A percentile compares a stretch with the other conserved stretches of the same genome.
These are phyloP conservation scores for Mortierella sp. DNA, from an alignment of 371 early-diverging fungal species.

Conservation along the genomic window DNA sequence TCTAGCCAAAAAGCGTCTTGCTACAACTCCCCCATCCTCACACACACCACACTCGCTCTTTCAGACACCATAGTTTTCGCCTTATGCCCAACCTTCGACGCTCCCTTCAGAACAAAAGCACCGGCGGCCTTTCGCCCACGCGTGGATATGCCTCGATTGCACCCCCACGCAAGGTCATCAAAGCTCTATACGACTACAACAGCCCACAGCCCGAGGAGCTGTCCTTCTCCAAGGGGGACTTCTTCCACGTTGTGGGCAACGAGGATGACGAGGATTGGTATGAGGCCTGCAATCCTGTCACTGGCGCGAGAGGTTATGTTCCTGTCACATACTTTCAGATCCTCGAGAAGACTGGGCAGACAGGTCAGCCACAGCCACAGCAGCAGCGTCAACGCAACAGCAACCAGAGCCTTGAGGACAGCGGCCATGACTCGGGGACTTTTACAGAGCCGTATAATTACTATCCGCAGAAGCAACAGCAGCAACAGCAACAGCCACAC, in stretches of 20 bases:
- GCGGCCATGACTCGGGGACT: conserved; percentile 43
- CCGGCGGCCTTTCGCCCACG: conserved; percentile 35
- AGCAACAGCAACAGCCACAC: conserved; percentile 17
- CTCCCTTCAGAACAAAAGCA: conserved; percentile 36
- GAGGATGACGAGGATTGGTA: conserved; percentile 82
- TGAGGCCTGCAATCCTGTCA: conserved; percentile 86
- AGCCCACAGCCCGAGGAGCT: conserved; percentile 76
- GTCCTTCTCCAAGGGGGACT: conserved; percentile 86
- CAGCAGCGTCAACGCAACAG: conserved; percentile 25
- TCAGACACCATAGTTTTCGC: not conserved
- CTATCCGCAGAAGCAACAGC: conserved; percentile 4
- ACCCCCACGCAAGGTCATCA: conserved; percentile 89
- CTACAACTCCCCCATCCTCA: not conserved
- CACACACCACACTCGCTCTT: not conserved
- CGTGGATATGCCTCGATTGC: conserved; percentile 28
- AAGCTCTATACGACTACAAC: conserved; percentile 79
- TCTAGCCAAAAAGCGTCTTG: too few relatives aligned
- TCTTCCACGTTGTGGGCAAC: conserved; percentile 88
- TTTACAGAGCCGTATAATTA: conserved; percentile 35
- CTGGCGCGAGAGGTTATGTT: conserved; percentile 82
- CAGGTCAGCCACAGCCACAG: conserved; percentile 7
- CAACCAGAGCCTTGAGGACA: conserved; percentile 38
- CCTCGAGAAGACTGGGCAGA: conserved; percentile 17
- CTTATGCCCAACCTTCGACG: conserved; percentile 39
- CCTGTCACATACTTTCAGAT: conserved; percentile 84